Evolutionary conservation across 2,329 filamentous ascomycete species (phyloP), one percentile per base, ranked within the genome.

Genomic region (Aspergillus felis): DNA sequence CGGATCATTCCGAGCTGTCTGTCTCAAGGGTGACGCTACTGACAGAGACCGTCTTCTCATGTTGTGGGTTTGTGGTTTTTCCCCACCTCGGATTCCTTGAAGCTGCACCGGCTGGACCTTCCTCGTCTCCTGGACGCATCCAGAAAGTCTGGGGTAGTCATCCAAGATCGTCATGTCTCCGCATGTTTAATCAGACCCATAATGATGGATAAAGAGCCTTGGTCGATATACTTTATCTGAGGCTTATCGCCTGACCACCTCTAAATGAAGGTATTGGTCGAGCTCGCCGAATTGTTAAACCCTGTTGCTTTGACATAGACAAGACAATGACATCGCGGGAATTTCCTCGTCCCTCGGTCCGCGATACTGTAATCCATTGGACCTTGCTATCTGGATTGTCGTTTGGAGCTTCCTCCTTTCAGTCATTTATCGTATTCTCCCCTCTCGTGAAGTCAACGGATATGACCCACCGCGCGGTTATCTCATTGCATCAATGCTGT

Each of bases 371-470:
- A 7, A 17, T 38, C 3, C 14, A 17, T 38, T 38, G 32, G 14
- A 17, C 6, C 14, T 38, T 38, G 2, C 5, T 57, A 32, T 53
- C 44, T 42, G n/a, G n/a, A 29, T 25, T 54, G 25, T 61, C 64
- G 63, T 57, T 64, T 65, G 56, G 59, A 63, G 48, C 61, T 65
- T 65, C 62, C 63, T 50, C 25, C 47, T 51, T 53, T 38, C 55
- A 53, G 52, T 58, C 57, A 53, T 51, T 35, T 42, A 50, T 49
- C 24, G 27, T 29, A 49, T 38, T 14, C 14, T 60, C 53, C 53
- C 54, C 54, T 54, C 48, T 54, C 46, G 38, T 46, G 14, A 22
- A 22, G n/a, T 24, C 29, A 35, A 17, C 14, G 5, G 14, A 38
- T 17, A 38, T 38, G 32, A 38, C 32, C 32, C 32, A 38, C 32